Evolutionary conservation across 345 rosid genomes (phyloP), one percentile per base, ranked within the genome.

Genomic region (Erucastrum elatum): DNA sequence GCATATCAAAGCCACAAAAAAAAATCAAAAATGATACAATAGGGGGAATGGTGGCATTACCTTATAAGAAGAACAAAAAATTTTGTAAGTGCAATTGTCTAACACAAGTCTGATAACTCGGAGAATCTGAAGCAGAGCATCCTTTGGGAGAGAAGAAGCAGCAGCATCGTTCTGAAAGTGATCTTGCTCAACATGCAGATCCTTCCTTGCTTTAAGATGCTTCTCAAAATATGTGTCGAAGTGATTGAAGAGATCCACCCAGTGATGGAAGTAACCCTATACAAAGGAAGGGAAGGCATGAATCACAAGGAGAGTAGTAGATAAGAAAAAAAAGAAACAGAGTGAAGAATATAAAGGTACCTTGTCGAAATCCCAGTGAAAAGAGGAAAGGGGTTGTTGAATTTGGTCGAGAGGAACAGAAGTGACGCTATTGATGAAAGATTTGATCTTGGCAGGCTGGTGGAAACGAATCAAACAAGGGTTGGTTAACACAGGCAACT

Each of bases 231-330:
- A 91, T 68, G 94, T 85, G 85, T 91, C 98, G 77, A 94, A 94
- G 81, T 92, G 84, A 85, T 92, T 93, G 79, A 94, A 92, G 74
- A 92, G 97, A 80, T 94, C 98, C 82, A 90, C 92, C 98, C 98
- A 94, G 31, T 94, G 98, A 87, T 92, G 97, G 78, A 94, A 94
- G 84, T 94, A 97, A 59, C 98, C 98, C 98, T 94, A 89, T 81
- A 81, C 2, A 53, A 85, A 61, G 12, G 39, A 68, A 5, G 65
- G 4, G 75, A 67, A 78, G 21, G 37, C 26, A 7, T 8, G 64
- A 74, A 69, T 78, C 13, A 75, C 77, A 78, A 73, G 31, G 12
- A 61, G 34, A 35, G 12, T 21, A 21, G 35, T 33, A 33, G 35
- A 29, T 2, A 29, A 4, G 51, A 0, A 71, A 17, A 35, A 66